phyloP scores from a whole-genome alignment of 1,139 yeast genomes.

The Pneumocystis sp. region DNA sequence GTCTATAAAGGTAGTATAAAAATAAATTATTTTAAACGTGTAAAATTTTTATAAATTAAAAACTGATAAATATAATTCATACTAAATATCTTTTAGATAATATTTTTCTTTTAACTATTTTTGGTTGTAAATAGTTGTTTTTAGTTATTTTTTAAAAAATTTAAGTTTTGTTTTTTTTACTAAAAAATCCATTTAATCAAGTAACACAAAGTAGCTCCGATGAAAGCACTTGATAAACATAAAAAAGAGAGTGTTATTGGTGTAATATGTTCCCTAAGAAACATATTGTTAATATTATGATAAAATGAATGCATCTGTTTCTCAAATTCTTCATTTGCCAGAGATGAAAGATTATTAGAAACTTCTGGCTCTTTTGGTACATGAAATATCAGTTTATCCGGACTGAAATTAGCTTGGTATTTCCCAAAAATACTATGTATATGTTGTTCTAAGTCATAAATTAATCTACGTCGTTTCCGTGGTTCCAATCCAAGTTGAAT shows the following conservation, averaged over 20 bases:
- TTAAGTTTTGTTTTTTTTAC: background rate
- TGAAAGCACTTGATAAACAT: background rate
- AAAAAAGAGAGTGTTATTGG: background rate
- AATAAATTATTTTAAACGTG: too few relatives aligned
- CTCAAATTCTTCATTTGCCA: background rate
- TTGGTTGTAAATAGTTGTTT: background rate
- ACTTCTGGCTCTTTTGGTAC: background rate
- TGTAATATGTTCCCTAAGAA: background rate
- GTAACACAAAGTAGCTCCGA: background rate
- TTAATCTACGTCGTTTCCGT: conserved; percentile 72
- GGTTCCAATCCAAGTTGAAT: conserved; percentile 89
- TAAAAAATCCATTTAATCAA: background rate
- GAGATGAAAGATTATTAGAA: background rate
- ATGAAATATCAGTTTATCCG: background rate
- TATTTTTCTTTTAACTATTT: background rate
- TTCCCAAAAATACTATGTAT: conserved; percentile 43
- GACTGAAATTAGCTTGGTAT: background rate
- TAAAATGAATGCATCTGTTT: background rate
- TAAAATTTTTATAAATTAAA: too few relatives aligned
- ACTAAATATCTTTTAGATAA: background rate
- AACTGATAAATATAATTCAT: too few relatives aligned
- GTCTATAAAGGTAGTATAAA: too few relatives aligned
- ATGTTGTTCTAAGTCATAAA: conserved; percentile 67
- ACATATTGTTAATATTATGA: background rate
- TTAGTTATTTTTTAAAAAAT: background rate